A percentile compares a stretch with the other conserved stretches of the same genome.
These are phyloP conservation scores for Neofusicoccum ribis DNA, from an alignment of 2,329 filamentous ascomycete genomes.

Conservation along the genomic window DNA sequence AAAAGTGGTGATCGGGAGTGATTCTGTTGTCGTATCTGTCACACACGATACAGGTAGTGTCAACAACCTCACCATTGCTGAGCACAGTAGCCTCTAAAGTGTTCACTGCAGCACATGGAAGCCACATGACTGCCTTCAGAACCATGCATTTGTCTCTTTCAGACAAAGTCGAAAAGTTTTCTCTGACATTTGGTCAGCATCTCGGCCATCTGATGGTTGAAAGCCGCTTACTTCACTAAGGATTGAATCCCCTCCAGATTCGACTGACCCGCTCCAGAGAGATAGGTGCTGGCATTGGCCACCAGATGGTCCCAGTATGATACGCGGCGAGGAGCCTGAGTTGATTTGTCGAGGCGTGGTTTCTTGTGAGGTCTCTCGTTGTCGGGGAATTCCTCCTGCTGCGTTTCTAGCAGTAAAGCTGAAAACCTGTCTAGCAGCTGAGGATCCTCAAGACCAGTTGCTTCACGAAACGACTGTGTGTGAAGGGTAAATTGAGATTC, in stretches of 20 bases:
- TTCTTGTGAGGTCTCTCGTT: constrained; percentile 12
- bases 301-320: constrained; percentile 2
- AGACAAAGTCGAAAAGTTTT: background rate
- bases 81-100: background rate
- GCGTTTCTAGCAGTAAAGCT: background rate
- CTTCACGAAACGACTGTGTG: background rate
- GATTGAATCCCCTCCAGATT: background rate
- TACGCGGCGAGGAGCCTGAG: background rate
- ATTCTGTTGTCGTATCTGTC: background rate
- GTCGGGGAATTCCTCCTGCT: constrained; percentile 8
- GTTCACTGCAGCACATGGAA: constrained; percentile 15
- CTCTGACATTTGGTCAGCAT: background rate
- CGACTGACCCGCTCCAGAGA: background rate
- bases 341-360: background rate
- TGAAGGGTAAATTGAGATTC: background rate
- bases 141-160: background rate
- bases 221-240: background rate
- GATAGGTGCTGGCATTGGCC: background rate
- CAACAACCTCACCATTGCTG: constrained; percentile 3
- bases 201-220: background rate
- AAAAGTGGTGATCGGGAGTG: constrained; percentile 19
- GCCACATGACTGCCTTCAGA: constrained; percentile 5
- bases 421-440: background rate
- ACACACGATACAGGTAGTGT: constrained; percentile 8
- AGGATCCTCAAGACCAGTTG: background rate